A percentile compares a stretch with the other conserved stretches of the same genome.
Evolutionary conservation across 306 rosid species (phyloP).

Genomic region (Dalbergia oliveri): DNA sequence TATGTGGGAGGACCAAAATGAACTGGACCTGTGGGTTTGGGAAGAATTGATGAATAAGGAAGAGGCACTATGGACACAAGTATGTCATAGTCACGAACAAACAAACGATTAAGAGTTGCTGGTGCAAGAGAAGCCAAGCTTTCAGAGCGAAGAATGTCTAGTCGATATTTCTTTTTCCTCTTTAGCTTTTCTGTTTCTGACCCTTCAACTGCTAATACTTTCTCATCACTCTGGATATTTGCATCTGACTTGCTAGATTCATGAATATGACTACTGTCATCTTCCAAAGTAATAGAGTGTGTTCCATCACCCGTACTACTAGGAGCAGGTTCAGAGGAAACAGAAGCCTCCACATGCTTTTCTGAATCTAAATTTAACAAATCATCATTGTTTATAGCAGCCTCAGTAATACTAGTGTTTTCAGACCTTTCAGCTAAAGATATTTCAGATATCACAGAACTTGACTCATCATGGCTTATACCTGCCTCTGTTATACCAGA

Average conservation of each 20-base stretch:
- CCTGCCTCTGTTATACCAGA: conserved; percentile 36
- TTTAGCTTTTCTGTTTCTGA: conserved; percentile 64
- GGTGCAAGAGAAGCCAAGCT: conserved; percentile 96
- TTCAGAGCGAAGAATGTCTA: conserved; percentile 95
- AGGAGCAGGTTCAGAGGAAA: conserved; percentile 53
- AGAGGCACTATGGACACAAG: conserved; percentile 94
- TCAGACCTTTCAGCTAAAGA: conserved; percentile 57
- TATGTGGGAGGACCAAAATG: conserved; percentile 97
- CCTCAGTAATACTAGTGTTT: conserved; percentile 43
- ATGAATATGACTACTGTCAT: conserved; percentile 46
- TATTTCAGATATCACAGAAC: conserved; percentile 55
- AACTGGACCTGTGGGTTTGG: conserved; percentile 80
- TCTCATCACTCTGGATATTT: conserved; percentile 54
- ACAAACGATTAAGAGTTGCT: conserved; percentile 81
- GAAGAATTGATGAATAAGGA: conserved; percentile 88
- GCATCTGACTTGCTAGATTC: conserved; percentile 53
- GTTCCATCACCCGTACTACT: conserved; percentile 52
- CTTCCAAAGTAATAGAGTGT: conserved; percentile 51
- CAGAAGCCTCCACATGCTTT: conserved; percentile 53
- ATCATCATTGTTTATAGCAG: conserved; percentile 47
- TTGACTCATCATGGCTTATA: conserved; percentile 52
- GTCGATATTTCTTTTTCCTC: conserved; percentile 75
- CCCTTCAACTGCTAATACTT: conserved; percentile 55
- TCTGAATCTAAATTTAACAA: conserved; percentile 48
- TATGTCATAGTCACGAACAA: conserved; percentile 93